Conservation (phyloP, 345 rosid genomes). For the Gossypium anomalum region DNA sequence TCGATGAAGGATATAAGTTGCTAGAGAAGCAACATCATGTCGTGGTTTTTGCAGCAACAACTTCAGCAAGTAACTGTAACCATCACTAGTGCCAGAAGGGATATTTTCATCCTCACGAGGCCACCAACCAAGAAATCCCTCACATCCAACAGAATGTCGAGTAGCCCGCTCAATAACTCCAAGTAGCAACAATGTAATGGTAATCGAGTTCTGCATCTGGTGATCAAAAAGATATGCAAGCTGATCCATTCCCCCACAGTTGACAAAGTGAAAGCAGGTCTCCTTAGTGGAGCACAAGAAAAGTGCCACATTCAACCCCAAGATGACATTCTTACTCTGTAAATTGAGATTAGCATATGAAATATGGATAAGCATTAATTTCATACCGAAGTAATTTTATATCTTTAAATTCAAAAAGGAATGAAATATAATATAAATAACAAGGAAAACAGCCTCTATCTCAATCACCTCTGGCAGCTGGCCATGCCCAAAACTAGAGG, state of each 20-base stretch:
- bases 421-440: not conserved
- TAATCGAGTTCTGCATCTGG: slow-evolving; percentile 48
- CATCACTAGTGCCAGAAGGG: slow-evolving; percentile 71
- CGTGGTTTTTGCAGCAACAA: slow-evolving; percentile 73
- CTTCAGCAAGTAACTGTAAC: slow-evolving; percentile 69
- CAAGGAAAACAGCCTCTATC: not conserved
- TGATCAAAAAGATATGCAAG: slow-evolving; percentile 49
- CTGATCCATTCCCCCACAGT: slow-evolving; percentile 73
- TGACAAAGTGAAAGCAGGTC: slow-evolving; percentile 91
- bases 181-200: slow-evolving; percentile 52
- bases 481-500: slow-evolving; percentile 36
- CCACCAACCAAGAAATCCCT: slow-evolving; percentile 96
- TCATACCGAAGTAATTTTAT: not conserved
- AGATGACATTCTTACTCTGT: slow-evolving; percentile 65
- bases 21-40: slow-evolving; percentile 82
- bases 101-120: slow-evolving; percentile 78
- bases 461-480: slow-evolving; percentile 57
- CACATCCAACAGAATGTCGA: slow-evolving; percentile 85
- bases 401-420: not conserved
- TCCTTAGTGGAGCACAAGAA: slow-evolving; percentile 83
- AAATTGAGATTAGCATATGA: slow-evolving; percentile 25
- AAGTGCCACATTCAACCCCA: slow-evolving; percentile 67
- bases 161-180: slow-evolving; percentile 93
- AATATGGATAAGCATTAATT: slow-evolving; percentile 19
- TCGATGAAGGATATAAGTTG: slow-evolving; percentile 75